Conservation (phyloP, 352 stramenopile species). For the Globisporangium echinulatum region DNA sequence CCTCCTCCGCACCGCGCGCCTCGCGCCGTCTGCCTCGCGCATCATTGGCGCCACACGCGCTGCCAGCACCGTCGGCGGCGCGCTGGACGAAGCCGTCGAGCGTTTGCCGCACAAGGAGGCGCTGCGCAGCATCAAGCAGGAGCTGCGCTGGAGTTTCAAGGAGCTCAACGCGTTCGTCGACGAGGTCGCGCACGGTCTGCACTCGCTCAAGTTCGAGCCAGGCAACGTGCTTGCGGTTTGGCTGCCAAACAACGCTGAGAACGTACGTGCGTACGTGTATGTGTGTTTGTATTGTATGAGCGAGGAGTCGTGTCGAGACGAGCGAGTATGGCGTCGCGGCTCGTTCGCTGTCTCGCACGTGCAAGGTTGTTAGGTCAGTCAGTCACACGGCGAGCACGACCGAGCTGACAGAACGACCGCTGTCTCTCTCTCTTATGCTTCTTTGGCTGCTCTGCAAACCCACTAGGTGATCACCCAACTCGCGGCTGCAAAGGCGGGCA, state of each 20-base stretch:
- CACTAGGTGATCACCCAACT: conserved; percentile 68
- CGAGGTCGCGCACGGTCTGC: conserved; percentile 72
- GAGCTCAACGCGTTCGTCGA: conserved; percentile 71
- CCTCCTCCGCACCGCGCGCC: conserved; percentile 54
- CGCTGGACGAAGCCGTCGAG: conserved; percentile 68
- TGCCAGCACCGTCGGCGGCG: conserved; percentile 58
- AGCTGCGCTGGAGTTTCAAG: conserved; percentile 82
- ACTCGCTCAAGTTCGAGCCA: conserved; percentile 61
- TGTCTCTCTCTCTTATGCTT: background rate
- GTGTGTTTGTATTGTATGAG: background rate
- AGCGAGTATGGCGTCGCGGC: background rate
- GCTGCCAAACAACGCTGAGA: conserved; percentile 82
- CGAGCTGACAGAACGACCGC: no score
- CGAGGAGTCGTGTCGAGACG: no score
- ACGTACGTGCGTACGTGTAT: conserved; percentile 21
- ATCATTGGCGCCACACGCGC: conserved; percentile 26
- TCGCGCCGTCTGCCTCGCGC: conserved; percentile 25
- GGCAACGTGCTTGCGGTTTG: conserved; percentile 79
- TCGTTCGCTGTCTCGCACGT: no score
- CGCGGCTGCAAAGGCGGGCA: conserved; percentile 72
- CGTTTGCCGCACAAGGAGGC: conserved; percentile 84
- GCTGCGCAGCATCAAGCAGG: conserved; percentile 76
- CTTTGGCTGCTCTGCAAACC: no score
- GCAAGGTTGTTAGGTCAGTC: no score
- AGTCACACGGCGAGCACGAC: no score